These are phyloP conservation scores for Suhomyces bribrorum DNA, from an alignment of 1,139 yeast species.

Conservation along the genomic window DNA sequence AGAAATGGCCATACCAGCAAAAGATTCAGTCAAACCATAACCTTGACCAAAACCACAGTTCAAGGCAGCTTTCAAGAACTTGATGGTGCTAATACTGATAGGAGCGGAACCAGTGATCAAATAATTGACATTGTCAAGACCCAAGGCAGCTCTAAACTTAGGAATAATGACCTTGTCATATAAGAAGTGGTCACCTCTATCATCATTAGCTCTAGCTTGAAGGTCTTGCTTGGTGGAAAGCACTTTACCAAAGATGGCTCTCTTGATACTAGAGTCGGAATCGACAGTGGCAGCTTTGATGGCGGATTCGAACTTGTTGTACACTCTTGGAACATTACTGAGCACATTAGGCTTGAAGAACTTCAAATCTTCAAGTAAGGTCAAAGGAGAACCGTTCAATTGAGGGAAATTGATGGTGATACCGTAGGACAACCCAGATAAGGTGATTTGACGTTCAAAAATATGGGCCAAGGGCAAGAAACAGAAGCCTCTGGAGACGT, in stretches of 20 bases:
- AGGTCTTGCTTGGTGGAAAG: slow-evolving; percentile 21
- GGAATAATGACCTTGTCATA: slow-evolving; percentile 54
- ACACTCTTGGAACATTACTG: slow-evolving; percentile 66
- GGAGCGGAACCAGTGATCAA: slow-evolving; percentile 76
- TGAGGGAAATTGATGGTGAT: slow-evolving; percentile 24
- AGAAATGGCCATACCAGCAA: slow-evolving; percentile 60
- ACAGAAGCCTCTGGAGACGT: slow-evolving; percentile 15
- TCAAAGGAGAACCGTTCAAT: slow-evolving; percentile 39
- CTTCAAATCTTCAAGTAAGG: slow-evolving; percentile 58
- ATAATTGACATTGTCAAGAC: slow-evolving; percentile 50
- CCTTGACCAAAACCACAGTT: slow-evolving; percentile 66
- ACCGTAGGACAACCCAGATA: slow-evolving; percentile 18
- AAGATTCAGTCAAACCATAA: slow-evolving; percentile 76
- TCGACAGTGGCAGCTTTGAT: slow-evolving; percentile 44
- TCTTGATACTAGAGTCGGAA: slow-evolving; percentile 17
- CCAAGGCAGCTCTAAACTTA: slow-evolving; percentile 56
- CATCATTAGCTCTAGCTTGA: slow-evolving; percentile 23
- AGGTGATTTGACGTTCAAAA: slow-evolving; percentile 24
- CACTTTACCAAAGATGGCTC: slow-evolving; percentile 15
- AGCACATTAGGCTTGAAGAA: slow-evolving; percentile 54
- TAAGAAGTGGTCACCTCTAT: slow-evolving; percentile 30
- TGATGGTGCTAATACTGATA: slow-evolving; percentile 57
- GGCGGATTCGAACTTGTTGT: slow-evolving; percentile 59
- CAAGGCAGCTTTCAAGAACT: slow-evolving; percentile 63
- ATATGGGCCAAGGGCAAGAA: slow-evolving; percentile 32